These are phyloP conservation scores for Gentiana macrophylla DNA, from an alignment of 257 asterid genomes.

Conservation along the genomic window DNA sequence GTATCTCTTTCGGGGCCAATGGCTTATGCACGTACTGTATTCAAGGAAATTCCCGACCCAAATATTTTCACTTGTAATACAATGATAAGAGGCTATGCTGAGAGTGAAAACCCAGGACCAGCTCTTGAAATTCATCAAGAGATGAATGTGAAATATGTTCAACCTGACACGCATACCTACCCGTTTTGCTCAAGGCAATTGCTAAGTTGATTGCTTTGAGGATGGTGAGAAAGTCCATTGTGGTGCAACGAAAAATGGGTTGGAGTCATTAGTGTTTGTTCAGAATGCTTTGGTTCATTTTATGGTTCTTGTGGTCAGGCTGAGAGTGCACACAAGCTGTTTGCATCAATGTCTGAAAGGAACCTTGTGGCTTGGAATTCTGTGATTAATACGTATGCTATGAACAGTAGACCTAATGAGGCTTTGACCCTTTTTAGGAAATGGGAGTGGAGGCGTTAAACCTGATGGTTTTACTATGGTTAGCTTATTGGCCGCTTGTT, in stretches of 20 bases:
- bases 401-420: conserved; percentile 63
- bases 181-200: conserved; percentile 73
- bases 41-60: conserved; percentile 43
- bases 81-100: conserved; percentile 80
- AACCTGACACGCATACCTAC: conserved; percentile 63
- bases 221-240: conserved; percentile 76
- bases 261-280: conserved; percentile 57
- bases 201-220: conserved; percentile 37
- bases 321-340: conserved; percentile 49
- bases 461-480: conserved; percentile 87
- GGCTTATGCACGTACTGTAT: conserved; percentile 48
- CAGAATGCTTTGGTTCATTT: conserved; percentile 65
- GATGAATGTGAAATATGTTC: conserved; percentile 25
- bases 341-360: conserved; percentile 44
- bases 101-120: conserved; percentile 55
- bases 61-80: conserved; percentile 72
- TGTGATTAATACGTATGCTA: conserved; percentile 50
- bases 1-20: conserved; percentile 62
- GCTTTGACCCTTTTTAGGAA: conserved; percentile 35
- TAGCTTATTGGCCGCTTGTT: conserved; percentile 66
- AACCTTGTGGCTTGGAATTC: conserved; percentile 81
- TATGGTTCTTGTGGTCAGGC: conserved; percentile 58
- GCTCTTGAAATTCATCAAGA: conserved; percentile 40
- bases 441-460: conserved; percentile 37
- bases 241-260: conserved; percentile 47